Evolutionary conservation across 2,329 filamentous ascomycete species (phyloP).

Genomic region (Cryphonectria radicalis): DNA sequence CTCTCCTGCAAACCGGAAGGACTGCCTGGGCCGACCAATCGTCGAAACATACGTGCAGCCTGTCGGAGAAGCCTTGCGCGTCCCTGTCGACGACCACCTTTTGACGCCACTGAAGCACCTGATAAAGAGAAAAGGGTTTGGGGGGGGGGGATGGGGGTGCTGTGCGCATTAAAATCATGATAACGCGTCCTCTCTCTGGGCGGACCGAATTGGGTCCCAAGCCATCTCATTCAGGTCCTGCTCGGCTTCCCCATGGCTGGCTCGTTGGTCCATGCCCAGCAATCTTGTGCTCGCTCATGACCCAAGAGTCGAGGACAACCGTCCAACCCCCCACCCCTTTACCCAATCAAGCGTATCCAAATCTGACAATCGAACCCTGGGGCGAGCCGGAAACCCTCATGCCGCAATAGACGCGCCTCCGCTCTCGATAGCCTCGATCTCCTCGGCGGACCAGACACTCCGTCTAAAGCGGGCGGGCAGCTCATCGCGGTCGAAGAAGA

Average conservation of each 20-base stretch:
- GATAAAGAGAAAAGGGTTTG: not conserved
- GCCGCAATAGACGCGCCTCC: constrained; percentile 68
- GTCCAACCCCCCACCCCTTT: not conserved
- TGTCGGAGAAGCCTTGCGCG: not conserved
- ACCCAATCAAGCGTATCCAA: not conserved
- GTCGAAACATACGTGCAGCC: not conserved
- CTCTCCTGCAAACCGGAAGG: not conserved
- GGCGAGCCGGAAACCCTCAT: not conserved
- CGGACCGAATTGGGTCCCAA: not conserved
- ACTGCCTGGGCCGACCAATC: not conserved
- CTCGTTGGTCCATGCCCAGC: not conserved
- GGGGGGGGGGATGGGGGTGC: too few relatives aligned
- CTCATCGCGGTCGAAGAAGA: constrained; percentile 88
- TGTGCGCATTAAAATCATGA: not conserved
- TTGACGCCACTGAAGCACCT: not conserved
- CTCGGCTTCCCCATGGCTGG: not conserved
- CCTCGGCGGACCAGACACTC: constrained; percentile 71
- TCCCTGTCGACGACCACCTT: not conserved
- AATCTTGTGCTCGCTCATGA: not conserved
- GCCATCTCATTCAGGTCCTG: not conserved
- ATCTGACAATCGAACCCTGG: not conserved
- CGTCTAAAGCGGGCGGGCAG: constrained; percentile 84
- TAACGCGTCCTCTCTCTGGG: not conserved
- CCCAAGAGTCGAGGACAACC: not conserved
- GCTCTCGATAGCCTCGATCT: constrained; percentile 96